Evolutionary conservation across 805 yeast genomes (phyloP).

Genomic region (Brettanomyces bruxellensis): DNA sequence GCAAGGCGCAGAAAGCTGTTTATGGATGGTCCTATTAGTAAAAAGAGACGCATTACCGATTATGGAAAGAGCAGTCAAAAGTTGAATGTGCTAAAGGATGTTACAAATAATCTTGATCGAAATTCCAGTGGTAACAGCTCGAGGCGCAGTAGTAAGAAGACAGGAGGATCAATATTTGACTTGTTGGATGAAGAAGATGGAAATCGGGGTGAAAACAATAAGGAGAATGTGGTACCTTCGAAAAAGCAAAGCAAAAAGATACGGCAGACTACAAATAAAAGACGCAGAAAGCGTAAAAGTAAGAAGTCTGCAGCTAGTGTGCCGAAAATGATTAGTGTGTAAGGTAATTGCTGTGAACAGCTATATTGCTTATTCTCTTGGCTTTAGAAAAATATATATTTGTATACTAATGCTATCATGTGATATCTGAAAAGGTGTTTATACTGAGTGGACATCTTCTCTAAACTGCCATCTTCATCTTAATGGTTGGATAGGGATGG

Average conservation of each 20-base stretch:
- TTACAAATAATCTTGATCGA: neutral
- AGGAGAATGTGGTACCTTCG: slow-evolving; percentile 6
- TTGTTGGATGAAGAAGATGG: neutral
- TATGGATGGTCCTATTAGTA: neutral
- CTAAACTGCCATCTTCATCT: slow-evolving; percentile 96
- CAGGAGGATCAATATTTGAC: neutral
- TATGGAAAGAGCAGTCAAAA: neutral
- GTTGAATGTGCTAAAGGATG: neutral
- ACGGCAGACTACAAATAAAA: slow-evolving; percentile 20
- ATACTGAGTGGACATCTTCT: neutral
- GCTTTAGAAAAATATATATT: too few species aligned
- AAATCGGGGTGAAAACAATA: neutral
- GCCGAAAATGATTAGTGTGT: too few species aligned
- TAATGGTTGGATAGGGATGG: slow-evolving; percentile 73
- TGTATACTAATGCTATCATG: too few species aligned
- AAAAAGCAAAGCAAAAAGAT: slow-evolving; percentile 9
- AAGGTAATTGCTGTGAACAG: too few species aligned
- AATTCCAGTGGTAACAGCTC: neutral
- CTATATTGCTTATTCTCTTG: too few species aligned
- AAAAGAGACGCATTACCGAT: neutral
- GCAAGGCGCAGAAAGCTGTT: neutral
- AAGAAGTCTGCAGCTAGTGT: too few species aligned
- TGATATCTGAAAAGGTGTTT: neutral
- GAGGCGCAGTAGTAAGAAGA: neutral
- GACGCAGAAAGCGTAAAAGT: neutral